A percentile compares a stretch with the other conserved stretches of the same genome.
These are phyloP conservation scores for Cladosporium sp. DNA, from an alignment of 2,329 filamentous ascomycete species.

Conservation along the genomic window DNA sequence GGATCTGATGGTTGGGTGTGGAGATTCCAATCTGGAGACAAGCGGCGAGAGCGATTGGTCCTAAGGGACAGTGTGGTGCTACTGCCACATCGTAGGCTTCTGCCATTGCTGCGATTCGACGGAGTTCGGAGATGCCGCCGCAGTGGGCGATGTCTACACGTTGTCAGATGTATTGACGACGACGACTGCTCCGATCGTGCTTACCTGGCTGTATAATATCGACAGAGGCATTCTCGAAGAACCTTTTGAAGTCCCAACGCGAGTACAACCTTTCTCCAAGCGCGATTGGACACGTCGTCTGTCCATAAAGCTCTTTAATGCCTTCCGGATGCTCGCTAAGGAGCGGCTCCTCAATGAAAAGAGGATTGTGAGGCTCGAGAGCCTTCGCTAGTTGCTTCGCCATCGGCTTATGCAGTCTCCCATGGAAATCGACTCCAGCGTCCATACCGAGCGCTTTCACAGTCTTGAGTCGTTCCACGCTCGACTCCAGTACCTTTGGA, in stretches of 20 bases:
- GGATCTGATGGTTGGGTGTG: slow-evolving; percentile 67
- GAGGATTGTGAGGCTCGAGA: slow-evolving; percentile 64
- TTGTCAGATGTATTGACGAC: slow-evolving; percentile 37
- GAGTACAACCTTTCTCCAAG: slow-evolving; percentile 70
- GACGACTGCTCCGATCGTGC: not conserved
- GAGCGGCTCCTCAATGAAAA: slow-evolving; percentile 74
- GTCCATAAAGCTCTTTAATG: slow-evolving; percentile 59
- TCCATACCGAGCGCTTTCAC: slow-evolving; percentile 71
- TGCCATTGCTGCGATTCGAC: slow-evolving; percentile 67
- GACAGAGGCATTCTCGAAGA: slow-evolving; percentile 65
- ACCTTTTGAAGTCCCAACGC: slow-evolving; percentile 71
- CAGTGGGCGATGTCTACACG: slow-evolving; percentile 63
- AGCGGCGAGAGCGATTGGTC: slow-evolving; percentile 70
- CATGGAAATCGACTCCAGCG: slow-evolving; percentile 74
- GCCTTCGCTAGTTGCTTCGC: slow-evolving; percentile 69
- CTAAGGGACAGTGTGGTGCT: slow-evolving; percentile 71
- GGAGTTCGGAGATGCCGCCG: slow-evolving; percentile 70
- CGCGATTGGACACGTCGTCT: slow-evolving; percentile 64
- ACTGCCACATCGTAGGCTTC: slow-evolving; percentile 72
- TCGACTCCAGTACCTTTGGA: slow-evolving; percentile 60
- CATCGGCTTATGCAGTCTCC: slow-evolving; percentile 73
- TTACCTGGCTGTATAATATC: slow-evolving; percentile 64
- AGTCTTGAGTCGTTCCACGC: slow-evolving; percentile 64
- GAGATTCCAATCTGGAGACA: slow-evolving; percentile 65
- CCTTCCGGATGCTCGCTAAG: slow-evolving; percentile 67